Evolutionary conservation across 768 basidiomycete species (phyloP), one percentile per base, ranked within the genome.

Genomic region (Suillus americanus): DNA sequence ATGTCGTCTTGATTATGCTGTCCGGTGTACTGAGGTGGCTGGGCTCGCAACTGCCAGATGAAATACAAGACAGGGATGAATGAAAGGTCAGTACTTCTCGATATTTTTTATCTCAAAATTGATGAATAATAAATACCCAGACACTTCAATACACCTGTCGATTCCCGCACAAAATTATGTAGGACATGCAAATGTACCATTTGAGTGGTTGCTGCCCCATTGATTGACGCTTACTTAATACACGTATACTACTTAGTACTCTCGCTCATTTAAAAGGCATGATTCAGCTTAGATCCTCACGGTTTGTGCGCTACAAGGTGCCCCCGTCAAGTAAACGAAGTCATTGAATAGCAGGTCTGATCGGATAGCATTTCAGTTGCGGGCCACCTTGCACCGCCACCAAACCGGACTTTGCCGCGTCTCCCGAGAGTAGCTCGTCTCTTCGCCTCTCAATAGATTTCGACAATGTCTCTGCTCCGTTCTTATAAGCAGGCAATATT

Each of bases 401-500:
- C 18, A 30, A 59, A 28, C 40, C 57, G 57, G 38, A 20, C 25
- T 59, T 41, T 38, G 40, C 57, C 57, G 57, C 28, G 12, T 54
- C 53, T 54, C 18, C 30, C 53, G 53, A 35, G 2, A 35, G 53
- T n/a, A n/a, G 20, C 30, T 33, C 53, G 53, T 41, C 25, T 57
- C 38, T 40, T 30, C 28, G 40, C 16, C 51, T 65, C 62, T 41
- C 23, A 4, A 59, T 28, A 28, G 18, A 59, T 41, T 28, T 59
- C 57, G 60, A 72, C 67, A 63, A 89, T 89, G 88, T 87, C 86
- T 65, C 77, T 89, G 66, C 77, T 87, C 68, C 85, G 86, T 62
- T 73, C 75, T 63, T 81, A 74, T 67, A 79, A 74, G 67, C 78
- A 75, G 65, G 74, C 74, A 25, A 74, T 46, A 60, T 64, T 62